phyloP scores from a whole-genome alignment of 495 filamentous ascomycete genomes.

The Podospora bellae-mahoneyi region DNA sequence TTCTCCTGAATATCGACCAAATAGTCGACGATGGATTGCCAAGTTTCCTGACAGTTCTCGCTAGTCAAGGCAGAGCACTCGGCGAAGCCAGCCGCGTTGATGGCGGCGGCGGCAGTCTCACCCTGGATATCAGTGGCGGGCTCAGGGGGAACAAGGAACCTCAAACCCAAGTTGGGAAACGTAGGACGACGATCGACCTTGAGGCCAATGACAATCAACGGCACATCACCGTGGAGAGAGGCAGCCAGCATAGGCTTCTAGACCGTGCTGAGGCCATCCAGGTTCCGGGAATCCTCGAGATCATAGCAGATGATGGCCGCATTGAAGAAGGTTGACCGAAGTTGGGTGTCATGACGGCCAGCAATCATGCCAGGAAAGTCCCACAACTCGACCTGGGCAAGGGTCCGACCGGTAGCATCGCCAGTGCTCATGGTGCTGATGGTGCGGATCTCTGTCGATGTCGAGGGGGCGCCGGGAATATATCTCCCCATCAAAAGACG shows the following conservation, averaged over 20 bases:
- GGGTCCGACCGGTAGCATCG: not conserved
- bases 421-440: constrained; percentile 14
- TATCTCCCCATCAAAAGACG: constrained; percentile 7
- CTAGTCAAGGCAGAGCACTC: constrained; percentile 28
- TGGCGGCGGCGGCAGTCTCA: not conserved
- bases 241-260: constrained; percentile 27
- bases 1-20: constrained; percentile 7
- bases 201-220: constrained; percentile 28
- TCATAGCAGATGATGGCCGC: constrained; percentile 32
- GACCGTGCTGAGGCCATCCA: constrained; percentile 5
- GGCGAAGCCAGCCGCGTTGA: constrained; percentile 19
- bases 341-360: constrained; percentile 1
- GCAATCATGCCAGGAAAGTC: constrained; percentile 28
- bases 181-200: constrained; percentile 26
- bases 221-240: constrained; percentile 21
- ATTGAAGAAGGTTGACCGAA: constrained; percentile 28
- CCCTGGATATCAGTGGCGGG: constrained; percentile 14
- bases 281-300: constrained; percentile 23
- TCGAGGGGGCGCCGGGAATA: constrained; percentile 7
- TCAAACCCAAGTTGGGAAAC: constrained; percentile 1
- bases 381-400: constrained; percentile 30
- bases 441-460: constrained; percentile 17
- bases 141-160: constrained; percentile 19
- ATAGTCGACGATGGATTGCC: constrained; percentile 16
- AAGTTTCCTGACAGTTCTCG: constrained; percentile 20